Evolutionary conservation across 352 stramenopile genomes (phyloP).

Genomic region (Phytopythium helicoides): DNA sequence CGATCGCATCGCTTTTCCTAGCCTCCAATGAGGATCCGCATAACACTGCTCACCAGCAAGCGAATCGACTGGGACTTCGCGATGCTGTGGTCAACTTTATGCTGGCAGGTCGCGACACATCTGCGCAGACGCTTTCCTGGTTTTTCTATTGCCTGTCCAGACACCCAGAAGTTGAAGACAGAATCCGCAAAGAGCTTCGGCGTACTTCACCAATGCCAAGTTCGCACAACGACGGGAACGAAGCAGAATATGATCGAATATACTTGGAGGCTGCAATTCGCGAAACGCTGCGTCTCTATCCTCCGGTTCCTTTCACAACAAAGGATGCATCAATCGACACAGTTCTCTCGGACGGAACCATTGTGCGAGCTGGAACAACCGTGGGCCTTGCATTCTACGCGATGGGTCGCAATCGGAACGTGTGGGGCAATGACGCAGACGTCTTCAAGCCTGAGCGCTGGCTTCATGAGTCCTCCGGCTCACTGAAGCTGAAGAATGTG

Average conservation of each 20-base stretch:
- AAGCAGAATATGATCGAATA: conserved; percentile 11
- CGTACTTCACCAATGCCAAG: too few species aligned
- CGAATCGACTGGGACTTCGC: conserved; percentile 38
- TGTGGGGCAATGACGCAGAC: conserved; percentile 42
- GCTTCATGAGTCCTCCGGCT: conserved; percentile 21
- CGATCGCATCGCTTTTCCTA: conserved; percentile 48
- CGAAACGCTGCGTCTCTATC: conserved; percentile 28
- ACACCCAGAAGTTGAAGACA: conserved; percentile 35
- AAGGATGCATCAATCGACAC: conserved; percentile 30
- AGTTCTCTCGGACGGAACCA: conserved; percentile 39
- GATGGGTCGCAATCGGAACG: conserved; percentile 27
- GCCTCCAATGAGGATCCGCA: too few species aligned
- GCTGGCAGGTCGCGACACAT: conserved; percentile 73
- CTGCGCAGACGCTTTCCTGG: conserved; percentile 55
- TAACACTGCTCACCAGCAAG: conserved; percentile 9
- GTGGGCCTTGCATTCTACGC: conserved; percentile 36
- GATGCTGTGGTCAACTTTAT: conserved; percentile 76
- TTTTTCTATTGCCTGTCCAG: conserved; percentile 57
- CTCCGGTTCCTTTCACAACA: conserved; percentile 24
- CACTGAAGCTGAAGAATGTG: conserved; percentile 20
- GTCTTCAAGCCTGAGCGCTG: conserved; percentile 45
- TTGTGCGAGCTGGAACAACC: conserved; percentile 19
- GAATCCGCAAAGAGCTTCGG: conserved; percentile 36
- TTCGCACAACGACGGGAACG: neutral
- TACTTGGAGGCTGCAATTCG: conserved; percentile 46